Evolutionary conservation across 805 yeast species (phyloP).

Genomic region (Wickerhamiella sorbophila): DNA sequence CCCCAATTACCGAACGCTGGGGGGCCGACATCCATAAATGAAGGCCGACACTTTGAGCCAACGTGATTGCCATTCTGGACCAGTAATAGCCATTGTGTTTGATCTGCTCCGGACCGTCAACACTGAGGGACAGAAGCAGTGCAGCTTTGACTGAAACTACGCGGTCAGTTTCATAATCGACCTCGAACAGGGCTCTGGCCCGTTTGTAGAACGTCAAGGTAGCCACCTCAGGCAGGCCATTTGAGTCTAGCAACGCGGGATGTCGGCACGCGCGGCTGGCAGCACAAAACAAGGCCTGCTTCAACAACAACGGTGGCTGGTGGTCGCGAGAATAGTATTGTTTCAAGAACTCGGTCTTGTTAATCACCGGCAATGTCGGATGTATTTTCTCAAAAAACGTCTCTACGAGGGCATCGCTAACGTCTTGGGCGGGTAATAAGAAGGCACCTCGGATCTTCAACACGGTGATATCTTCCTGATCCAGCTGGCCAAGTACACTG

Average conservation of each 20-base stretch:
- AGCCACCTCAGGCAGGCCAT: conserved; percentile 34
- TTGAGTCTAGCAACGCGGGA: conserved; percentile 35
- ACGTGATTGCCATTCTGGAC: conserved; percentile 52
- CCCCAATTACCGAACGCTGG: conserved; percentile 29
- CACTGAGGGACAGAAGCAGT: conserved; percentile 47
- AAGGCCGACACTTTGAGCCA: conserved; percentile 65
- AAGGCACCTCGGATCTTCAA: conserved; percentile 57
- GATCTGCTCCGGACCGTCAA: conserved; percentile 62
- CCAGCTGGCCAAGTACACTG: conserved; percentile 1
- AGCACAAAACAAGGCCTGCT: conserved; percentile 55
- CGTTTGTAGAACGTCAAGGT: conserved; percentile 49
- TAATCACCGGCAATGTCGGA: conserved; percentile 54
- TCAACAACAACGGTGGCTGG: conserved; percentile 51
- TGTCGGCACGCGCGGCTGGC: conserved; percentile 50
- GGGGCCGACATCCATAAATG: conserved; percentile 31
- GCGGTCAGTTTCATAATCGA: conserved; percentile 53
- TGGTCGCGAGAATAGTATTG: conserved; percentile 43
- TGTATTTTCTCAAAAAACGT: conserved; percentile 50
- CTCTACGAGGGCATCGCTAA: conserved; percentile 46
- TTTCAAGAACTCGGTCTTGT: conserved; percentile 45
- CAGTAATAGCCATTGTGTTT: conserved; percentile 54
- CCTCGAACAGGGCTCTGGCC: conserved; percentile 61
- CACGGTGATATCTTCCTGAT: conserved; percentile 43
- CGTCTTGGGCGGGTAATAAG: conserved; percentile 43
- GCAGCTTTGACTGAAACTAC: conserved; percentile 47